phyloP scores from a whole-genome alignment of 2,329 filamentous ascomycete species.

The Xylariales sp. region DNA sequence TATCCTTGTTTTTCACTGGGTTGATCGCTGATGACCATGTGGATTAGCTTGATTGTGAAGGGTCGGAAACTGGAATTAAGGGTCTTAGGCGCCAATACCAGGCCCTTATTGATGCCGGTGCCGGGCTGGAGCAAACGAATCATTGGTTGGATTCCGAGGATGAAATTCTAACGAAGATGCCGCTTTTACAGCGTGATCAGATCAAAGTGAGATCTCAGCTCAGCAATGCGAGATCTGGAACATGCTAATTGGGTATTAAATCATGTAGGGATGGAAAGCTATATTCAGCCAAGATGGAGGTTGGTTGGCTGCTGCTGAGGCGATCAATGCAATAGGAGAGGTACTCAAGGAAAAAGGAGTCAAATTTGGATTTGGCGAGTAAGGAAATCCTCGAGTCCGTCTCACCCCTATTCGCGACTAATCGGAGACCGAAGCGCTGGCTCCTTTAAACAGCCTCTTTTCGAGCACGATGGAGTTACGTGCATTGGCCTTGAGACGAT shows the following conservation, averaged over 20 bases:
- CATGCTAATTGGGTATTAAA: too few species aligned
- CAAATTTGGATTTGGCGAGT: slow-evolving; percentile 35
- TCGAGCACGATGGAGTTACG: slow-evolving; percentile 27
- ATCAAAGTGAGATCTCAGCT: too few species aligned
- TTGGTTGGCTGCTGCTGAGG: slow-evolving; percentile 42
- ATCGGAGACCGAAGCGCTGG: too few species aligned
- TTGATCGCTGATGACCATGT: too few species aligned
- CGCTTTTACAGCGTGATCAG: slow-evolving; percentile 32
- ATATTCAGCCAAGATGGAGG: slow-evolving; percentile 38
- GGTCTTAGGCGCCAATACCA: slow-evolving; percentile 31
- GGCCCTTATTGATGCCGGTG: slow-evolving; percentile 22
- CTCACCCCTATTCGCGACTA: too few species aligned
- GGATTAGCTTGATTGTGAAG: slow-evolving; percentile 29
- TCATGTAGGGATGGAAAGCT: slow-evolving; percentile 41
- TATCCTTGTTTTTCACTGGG: too few species aligned
- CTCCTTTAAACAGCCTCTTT: slow-evolving; percentile 37
- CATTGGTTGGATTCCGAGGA: slow-evolving; percentile 39
- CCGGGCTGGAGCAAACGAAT: slow-evolving; percentile 31
- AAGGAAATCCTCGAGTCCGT: too few species aligned
- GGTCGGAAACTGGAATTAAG: slow-evolving; percentile 27
- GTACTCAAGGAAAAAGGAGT: slow-evolving; percentile 33
- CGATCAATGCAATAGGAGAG: slow-evolving; percentile 40
- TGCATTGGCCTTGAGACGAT: slow-evolving; percentile 37
- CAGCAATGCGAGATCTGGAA: too few species aligned
- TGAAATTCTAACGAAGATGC: slow-evolving; percentile 36